Evolutionary conservation across 1,139 yeast species (phyloP), one percentile per base, ranked within the genome.

Genomic region (Magnusiomyces paraingens): DNA sequence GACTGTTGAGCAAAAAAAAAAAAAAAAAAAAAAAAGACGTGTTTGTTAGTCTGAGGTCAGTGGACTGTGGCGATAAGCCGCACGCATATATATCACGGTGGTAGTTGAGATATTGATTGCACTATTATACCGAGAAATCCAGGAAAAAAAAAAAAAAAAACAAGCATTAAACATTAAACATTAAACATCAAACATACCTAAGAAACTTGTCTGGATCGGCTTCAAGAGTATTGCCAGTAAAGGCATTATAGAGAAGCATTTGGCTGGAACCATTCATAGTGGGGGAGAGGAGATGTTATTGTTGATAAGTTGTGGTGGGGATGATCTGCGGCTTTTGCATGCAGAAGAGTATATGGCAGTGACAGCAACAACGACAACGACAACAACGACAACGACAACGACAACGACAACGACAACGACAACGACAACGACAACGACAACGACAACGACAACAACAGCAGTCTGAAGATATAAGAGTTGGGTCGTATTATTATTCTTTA

Each of bases 231-330:
- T 41, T 47, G 40, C 64, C 64, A 11, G 63, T 61, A 45, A 59
- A 53, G 50, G 62, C 62, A 41, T 61, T 61, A 47, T 55, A 56
- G 20, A 61, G 54, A 38, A 55, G 59, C 61, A 61, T 61, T 15
- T 52, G 35, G 52, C 58, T 54, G 18, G 18, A 17, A 5, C 22
- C 40, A 21, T 46, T 35, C 49, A 46, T 46, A 3, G n/a, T 40
- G 32, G 32, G 32, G 32, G 32, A 26, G 32, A 26, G 4, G 32
- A 8, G 32, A 26, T 4, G 32, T 4, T 26, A 26, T 8, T 5
- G 32, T 26, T n/a, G n/a, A 26, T 26, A 8, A 8, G 32, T 26
- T 26, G 32, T 26, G 32, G 32, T 26, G 32, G 32, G 32, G 32
- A 26, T 8, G 32, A 26, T 26, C 32, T 26, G 32, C 32, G 32